Evolutionary conservation across 2,329 filamentous ascomycete genomes (phyloP), one percentile per base, ranked within the genome.

Genomic region (Allantophomopsis lycopodina): DNA sequence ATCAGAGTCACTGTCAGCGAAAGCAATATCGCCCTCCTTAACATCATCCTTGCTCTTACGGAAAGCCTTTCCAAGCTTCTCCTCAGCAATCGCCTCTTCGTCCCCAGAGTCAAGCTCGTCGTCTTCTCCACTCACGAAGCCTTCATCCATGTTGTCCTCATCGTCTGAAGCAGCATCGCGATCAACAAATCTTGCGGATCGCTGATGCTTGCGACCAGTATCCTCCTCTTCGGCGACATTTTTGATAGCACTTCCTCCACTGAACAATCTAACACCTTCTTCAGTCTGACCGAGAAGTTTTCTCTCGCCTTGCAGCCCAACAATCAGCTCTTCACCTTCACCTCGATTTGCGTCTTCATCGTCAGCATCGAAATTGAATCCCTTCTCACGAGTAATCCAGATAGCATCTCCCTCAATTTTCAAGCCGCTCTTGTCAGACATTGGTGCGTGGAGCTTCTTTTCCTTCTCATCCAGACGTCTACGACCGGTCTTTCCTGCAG

Each of bases 371-470:
- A 98, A 95, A 4, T 75, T 93, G 50, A 81, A 81, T 0, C 76
- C 76, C 50, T 78, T 79, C 38, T 80, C 74, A 41, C 73, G 64
- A 8, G 76, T 79, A 44, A 80, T 95, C 64, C 94, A 98, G 31
- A 98, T 88, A 7, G 89, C 88, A 60, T 98, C 91, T 44, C 94
- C 94, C 49, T 98, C 91, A 38, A 98, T 89, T 55, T 96, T 79
- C 11, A 98, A 75, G 52, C 91, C 91, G 48, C 88, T 93, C 28
- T 94, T 87, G 60, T 98, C 91, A 18, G 88, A 94, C 89, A 98
- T 96, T 28, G 91, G 93, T 2, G 91, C 93, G 60, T 95, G 93
- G 5, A 98, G 65, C 50, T 93, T 76, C 63, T 95, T 95, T 56
- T 98, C 89, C 62, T 96, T 98, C 56, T 98, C 91, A 23, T 93